Evolutionary conservation across 306 rosid species (phyloP).

Genomic region (Betula pendula): DNA sequence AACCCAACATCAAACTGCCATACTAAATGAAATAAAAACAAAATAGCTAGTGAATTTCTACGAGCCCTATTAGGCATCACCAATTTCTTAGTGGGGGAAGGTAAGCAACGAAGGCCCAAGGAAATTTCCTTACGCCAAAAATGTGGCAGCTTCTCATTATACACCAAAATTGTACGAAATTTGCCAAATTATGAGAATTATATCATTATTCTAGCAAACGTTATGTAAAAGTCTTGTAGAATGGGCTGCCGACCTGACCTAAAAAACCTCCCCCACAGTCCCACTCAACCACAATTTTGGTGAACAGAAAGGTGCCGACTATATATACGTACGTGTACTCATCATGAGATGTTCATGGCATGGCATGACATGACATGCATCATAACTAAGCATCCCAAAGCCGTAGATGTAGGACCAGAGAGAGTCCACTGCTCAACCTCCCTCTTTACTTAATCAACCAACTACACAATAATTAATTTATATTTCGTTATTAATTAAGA

Average conservation of each 20-base stretch:
- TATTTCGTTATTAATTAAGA: neutral
- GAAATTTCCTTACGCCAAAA: neutral
- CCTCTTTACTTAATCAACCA: constrained; percentile 15
- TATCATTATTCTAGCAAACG: neutral
- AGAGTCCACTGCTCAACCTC: constrained; percentile 18
- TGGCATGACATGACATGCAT: no score
- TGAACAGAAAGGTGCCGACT: constrained; percentile 14
- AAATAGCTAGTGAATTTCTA: neutral
- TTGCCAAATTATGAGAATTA: neutral
- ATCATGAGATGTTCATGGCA: no score
- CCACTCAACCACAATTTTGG: neutral
- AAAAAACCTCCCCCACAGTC: neutral
- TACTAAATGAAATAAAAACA: neutral
- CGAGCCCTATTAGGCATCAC: no score
- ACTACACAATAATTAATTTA: neutral
- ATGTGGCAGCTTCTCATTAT: neutral
- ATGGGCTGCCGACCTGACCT: neutral
- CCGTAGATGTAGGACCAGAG: no score
- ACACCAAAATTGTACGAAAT: neutral
- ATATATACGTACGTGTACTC: no score
- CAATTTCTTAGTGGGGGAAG: constrained; percentile 6
- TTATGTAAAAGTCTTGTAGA: neutral
- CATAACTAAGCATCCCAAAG: no score
- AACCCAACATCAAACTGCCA: neutral
- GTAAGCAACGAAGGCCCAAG: neutral